Conservation (phyloP, 2,329 filamentous ascomycete genomes). For the Fusarium sp. region DNA sequence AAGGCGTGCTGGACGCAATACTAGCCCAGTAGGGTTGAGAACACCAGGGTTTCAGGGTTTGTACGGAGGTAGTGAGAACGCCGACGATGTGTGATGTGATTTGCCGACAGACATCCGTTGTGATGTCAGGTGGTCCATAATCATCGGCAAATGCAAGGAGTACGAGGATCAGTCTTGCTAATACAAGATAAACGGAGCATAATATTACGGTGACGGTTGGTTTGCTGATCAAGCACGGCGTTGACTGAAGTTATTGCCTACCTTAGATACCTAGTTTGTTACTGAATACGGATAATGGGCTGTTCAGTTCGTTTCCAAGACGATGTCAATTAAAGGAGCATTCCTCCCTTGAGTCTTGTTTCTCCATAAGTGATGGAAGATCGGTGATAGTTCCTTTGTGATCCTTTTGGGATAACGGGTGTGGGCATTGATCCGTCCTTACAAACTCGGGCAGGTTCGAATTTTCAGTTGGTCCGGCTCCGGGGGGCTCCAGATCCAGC, state of each 20-base stretch:
- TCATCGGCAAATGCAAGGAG: constrained; percentile 4
- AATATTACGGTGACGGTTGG: neutral
- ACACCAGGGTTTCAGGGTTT: constrained; percentile 60
- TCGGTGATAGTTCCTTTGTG: constrained; percentile 13
- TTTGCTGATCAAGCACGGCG: neutral
- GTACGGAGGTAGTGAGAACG: constrained; percentile 63
- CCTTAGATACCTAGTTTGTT: neutral
- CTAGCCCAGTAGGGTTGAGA: constrained; percentile 54
- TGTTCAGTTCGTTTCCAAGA: neutral
- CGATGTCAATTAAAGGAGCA: neutral
- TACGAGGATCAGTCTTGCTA: constrained; percentile 10
- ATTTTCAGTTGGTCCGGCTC: constrained; percentile 18
- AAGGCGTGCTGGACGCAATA: constrained; percentile 41
- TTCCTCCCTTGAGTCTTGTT: constrained; percentile 6
- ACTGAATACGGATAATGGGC: neutral
- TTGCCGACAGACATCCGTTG: constrained; percentile 7
- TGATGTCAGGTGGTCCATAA: constrained; percentile 14
- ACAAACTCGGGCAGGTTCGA: neutral
- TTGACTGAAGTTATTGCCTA: neutral
- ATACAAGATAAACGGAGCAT: constrained; percentile 13
- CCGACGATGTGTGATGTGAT: constrained; percentile 51
- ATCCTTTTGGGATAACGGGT: neutral
- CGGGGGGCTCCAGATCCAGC: constrained; percentile 1
- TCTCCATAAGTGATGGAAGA: neutral
- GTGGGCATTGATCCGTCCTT: neutral